These are phyloP conservation scores for Monilinia laxa DNA, from an alignment of 2,329 filamentous ascomycete species.

Conservation along the genomic window DNA sequence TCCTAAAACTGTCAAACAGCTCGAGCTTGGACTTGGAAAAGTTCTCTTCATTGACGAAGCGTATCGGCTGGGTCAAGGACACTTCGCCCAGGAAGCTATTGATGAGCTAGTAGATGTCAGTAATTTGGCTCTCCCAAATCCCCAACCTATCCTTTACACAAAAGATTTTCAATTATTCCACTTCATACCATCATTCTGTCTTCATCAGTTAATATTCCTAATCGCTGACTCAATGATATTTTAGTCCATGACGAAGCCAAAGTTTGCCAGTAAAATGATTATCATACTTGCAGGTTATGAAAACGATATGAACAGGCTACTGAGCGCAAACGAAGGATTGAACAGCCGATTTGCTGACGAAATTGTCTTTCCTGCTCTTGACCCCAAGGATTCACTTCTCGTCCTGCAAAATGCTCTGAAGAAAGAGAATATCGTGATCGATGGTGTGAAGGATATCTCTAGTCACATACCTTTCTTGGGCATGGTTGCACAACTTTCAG, in stretches of 20 bases:
- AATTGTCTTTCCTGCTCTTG: constrained; percentile 45
- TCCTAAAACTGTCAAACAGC: constrained; percentile 59
- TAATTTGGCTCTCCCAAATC: not conserved
- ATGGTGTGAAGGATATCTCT: constrained; percentile 37
- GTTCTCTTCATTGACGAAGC: constrained; percentile 60
- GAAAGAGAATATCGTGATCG: constrained; percentile 35
- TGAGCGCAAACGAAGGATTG: constrained; percentile 53
- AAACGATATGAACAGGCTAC: constrained; percentile 53
- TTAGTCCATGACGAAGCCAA: constrained; percentile 45
- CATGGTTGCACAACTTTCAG: constrained; percentile 44
- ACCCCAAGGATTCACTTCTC: constrained; percentile 41
- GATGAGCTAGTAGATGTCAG: constrained; percentile 60
- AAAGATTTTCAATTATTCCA: too few relatives aligned
- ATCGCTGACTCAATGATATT: not conserved
- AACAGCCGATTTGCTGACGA: constrained; percentile 55
- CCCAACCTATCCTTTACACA: too few relatives aligned
- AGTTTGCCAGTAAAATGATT: constrained; percentile 51
- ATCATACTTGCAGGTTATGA: constrained; percentile 59
- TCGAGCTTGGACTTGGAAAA: constrained; percentile 55
- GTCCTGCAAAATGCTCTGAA: constrained; percentile 43
- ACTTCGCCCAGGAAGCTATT: constrained; percentile 63
- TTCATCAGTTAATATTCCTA: not conserved
- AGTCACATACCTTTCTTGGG: constrained; percentile 26
- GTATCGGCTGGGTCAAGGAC: constrained; percentile 52
- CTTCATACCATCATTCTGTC: too few relatives aligned